A percentile compares a stretch with the other conserved stretches of the same genome.
Evolutionary conservation across 2,329 filamentous ascomycete species (phyloP).

Genomic region (Phoma sp.): DNA sequence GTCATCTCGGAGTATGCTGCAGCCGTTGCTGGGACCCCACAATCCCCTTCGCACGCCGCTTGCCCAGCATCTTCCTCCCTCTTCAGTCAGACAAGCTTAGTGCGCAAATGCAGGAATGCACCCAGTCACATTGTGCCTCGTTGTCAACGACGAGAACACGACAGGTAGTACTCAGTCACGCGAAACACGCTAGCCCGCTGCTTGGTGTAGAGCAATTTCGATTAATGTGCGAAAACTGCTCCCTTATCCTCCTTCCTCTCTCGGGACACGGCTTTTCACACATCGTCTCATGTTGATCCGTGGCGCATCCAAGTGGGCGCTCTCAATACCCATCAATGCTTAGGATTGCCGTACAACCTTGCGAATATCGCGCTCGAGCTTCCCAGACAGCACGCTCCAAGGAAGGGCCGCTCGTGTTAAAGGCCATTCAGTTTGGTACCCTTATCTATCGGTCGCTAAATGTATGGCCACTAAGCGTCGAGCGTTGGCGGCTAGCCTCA

Average conservation of each 20-base stretch:
- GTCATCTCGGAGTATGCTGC: background rate
- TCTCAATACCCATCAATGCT: slow-evolving; percentile 8
- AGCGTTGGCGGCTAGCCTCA: slow-evolving; percentile 5
- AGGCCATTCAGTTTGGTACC: background rate
- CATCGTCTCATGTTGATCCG: slow-evolving; percentile 18
- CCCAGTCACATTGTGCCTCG: background rate
- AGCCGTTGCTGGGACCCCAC: background rate
- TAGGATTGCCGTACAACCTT: slow-evolving; percentile 9
- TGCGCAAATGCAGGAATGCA: slow-evolving; percentile 4
- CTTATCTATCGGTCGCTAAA: background rate
- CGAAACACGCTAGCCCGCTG: slow-evolving; percentile 16
- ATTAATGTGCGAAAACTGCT: slow-evolving; percentile 16
- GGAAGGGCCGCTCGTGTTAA: slow-evolving; percentile 6
- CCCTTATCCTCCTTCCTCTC: slow-evolving; percentile 18
- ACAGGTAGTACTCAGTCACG: slow-evolving; percentile 3
- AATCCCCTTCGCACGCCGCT: slow-evolving; percentile 2
- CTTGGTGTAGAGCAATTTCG: slow-evolving; percentile 14
- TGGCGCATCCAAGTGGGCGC: slow-evolving; percentile 11
- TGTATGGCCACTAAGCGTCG: background rate
- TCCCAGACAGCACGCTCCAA: slow-evolving; percentile 6
- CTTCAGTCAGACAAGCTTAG: slow-evolving; percentile 2
- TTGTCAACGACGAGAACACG: slow-evolving; percentile 2
- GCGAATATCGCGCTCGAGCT: slow-evolving; percentile 12
- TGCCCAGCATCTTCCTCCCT: slow-evolving; percentile 4
- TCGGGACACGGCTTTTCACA: slow-evolving; percentile 12